Conservation (phyloP, 129 eudicot species). For the Flaveria robusta region DNA sequence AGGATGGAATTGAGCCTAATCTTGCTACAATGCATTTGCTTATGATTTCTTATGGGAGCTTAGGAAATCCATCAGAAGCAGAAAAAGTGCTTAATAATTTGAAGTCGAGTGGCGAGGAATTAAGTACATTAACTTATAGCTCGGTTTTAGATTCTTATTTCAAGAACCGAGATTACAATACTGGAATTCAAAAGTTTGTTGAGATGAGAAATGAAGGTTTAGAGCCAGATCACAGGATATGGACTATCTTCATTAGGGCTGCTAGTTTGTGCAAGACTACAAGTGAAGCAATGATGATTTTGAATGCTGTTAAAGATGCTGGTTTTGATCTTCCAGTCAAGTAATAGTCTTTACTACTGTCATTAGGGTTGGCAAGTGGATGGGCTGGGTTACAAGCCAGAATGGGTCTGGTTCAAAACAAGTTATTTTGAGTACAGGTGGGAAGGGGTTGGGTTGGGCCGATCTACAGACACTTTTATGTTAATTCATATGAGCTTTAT, state of each 20-base stretch:
- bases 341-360: constrained; percentile 33
- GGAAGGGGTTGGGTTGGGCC: not conserved
- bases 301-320: constrained; percentile 66
- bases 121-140: constrained; percentile 73
- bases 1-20: constrained; percentile 74
- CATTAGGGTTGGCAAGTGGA: constrained; percentile 10
- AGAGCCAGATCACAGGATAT: constrained; percentile 84
- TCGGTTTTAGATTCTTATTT: constrained; percentile 87
- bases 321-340: constrained; percentile 84
- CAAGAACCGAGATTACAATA: constrained; percentile 57
- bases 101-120: constrained; percentile 48
- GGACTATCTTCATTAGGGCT: constrained; percentile 86
- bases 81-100: constrained; percentile 73
- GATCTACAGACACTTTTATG: too few species aligned
- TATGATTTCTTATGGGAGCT: constrained; percentile 87
- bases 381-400: constrained; percentile 1
- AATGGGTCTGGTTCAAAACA: not conserved
- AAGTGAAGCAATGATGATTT: constrained; percentile 59
- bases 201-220: constrained; percentile 78
- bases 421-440: not conserved
- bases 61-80: constrained; percentile 86
- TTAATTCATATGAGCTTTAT: too few species aligned
- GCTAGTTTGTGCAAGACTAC: constrained; percentile 73
- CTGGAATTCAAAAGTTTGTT: constrained; percentile 65
- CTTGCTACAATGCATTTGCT: constrained; percentile 90